Conservation (phyloP, 1,284 basidiomycete genomes). For the Austroboletus sp. region DNA sequence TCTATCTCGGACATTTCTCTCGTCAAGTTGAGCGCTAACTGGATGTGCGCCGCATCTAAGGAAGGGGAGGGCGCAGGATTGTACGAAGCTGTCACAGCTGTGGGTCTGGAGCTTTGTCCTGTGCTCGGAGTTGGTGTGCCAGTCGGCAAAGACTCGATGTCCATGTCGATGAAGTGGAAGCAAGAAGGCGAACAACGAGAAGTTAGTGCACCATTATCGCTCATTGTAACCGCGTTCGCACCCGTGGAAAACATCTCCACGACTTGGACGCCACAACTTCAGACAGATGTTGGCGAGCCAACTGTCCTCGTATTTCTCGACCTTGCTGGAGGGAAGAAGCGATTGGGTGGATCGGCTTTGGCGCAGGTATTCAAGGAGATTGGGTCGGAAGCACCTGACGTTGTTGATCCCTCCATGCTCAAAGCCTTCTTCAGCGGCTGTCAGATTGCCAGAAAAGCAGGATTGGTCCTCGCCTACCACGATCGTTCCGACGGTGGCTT, state of each 20-base stretch:
- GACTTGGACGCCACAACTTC: constrained; percentile 93
- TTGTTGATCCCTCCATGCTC: constrained; percentile 70
- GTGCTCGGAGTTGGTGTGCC: constrained; percentile 89
- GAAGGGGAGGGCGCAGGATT: constrained; percentile 85
- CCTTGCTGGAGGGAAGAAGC: constrained; percentile 74
- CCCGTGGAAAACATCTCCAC: constrained; percentile 71
- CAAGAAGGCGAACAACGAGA: constrained; percentile 62
- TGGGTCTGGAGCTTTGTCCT: constrained; percentile 94
- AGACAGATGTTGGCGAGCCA: constrained; percentile 54
- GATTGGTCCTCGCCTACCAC: constrained; percentile 87
- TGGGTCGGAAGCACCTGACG: constrained; percentile 83
- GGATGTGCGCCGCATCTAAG: constrained; percentile 96
- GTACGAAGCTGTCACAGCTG: constrained; percentile 88
- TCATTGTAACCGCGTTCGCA: constrained; percentile 93
- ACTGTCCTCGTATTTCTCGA: constrained; percentile 87
- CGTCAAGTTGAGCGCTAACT: constrained; percentile 95
- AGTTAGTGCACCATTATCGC: constrained; percentile 85
- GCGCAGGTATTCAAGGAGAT: constrained; percentile 94
- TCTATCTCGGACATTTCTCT: constrained; percentile 63
- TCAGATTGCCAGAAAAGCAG: constrained; percentile 59
- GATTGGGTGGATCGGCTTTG: constrained; percentile 90
- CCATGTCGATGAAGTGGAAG: constrained; percentile 97
- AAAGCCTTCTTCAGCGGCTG: constrained; percentile 80
- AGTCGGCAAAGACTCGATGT: constrained; percentile 99
- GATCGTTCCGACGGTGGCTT: constrained; percentile 97